Evolutionary conservation across 805 yeast genomes (phyloP).

Genomic region (Ogataea saltuana): DNA sequence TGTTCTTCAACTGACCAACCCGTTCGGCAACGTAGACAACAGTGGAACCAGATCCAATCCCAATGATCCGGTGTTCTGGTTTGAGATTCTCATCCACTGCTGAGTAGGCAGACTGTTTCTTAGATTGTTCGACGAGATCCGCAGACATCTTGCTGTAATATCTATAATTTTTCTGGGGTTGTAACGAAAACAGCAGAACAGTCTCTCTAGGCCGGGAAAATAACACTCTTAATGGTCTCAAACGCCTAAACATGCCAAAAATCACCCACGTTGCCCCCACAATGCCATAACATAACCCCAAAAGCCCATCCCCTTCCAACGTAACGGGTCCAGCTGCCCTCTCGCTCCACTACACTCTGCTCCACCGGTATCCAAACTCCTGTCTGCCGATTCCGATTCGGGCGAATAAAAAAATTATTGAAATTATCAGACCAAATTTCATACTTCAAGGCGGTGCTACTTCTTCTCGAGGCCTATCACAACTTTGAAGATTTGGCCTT

Average conservation of each 20-base stretch:
- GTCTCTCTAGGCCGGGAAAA: too few species aligned
- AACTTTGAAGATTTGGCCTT: slow-evolving; percentile 9
- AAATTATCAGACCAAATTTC: not conserved
- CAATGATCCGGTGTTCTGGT: slow-evolving; percentile 68
- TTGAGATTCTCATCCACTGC: slow-evolving; percentile 92
- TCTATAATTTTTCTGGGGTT: not conserved
- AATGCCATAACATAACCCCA: too few species aligned
- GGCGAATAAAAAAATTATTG: slow-evolving; percentile 6
- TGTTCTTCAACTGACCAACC: slow-evolving; percentile 65
- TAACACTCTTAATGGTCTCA: too few species aligned
- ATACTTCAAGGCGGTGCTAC: slow-evolving; percentile 1
- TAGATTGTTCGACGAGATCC: slow-evolving; percentile 71
- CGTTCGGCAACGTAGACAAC: slow-evolving; percentile 97
- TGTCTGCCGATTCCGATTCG: slow-evolving; percentile 15
- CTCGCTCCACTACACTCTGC: too few species aligned
- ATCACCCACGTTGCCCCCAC: too few species aligned
- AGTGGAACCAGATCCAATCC: slow-evolving; percentile 96
- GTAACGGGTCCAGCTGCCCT: too few species aligned
- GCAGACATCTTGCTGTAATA: slow-evolving; percentile 17
- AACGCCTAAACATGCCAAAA: too few species aligned
- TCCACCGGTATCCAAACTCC: slow-evolving; percentile 7
- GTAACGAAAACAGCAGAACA: too few species aligned
- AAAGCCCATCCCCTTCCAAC: too few species aligned
- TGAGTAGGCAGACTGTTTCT: slow-evolving; percentile 81
- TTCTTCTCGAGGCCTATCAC: not conserved